A percentile compares a stretch with the other conserved stretches of the same genome.
phyloP scores from a whole-genome alignment of 345 rosid species.

The Brassica carinata region DNA sequence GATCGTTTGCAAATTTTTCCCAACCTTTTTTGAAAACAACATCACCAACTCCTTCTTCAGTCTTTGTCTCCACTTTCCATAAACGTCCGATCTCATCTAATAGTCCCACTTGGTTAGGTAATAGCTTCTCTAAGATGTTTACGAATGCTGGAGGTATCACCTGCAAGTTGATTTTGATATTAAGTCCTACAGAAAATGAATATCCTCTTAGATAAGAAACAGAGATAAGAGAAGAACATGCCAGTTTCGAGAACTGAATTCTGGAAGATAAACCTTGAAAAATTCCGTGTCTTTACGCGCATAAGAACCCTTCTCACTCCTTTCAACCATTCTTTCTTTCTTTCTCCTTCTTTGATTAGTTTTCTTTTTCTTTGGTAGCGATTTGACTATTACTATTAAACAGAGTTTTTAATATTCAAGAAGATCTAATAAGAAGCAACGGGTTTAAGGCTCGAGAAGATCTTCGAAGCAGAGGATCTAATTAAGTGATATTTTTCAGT shows the following conservation, averaged over 20 bases:
- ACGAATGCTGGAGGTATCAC: constrained; percentile 39
- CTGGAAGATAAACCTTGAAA: constrained; percentile 40
- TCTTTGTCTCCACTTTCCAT: constrained; percentile 24
- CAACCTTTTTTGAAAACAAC: constrained; percentile 33
- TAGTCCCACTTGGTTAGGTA: constrained; percentile 24
- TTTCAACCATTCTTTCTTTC: constrained; percentile 24
- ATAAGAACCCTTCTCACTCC: not conserved
- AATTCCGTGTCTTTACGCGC: constrained; percentile 11
- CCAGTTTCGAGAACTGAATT: constrained; percentile 29
- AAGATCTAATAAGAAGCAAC: not conserved
- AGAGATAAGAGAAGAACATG: constrained; percentile 7
- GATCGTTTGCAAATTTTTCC: constrained; percentile 23
- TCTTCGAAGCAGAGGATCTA: not conserved
- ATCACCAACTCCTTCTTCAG: constrained; percentile 16
- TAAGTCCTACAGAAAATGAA: not conserved
- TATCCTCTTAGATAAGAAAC: not conserved
- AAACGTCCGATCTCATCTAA: constrained; percentile 29
- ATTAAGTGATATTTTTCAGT: not conserved
- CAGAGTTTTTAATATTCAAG: not conserved
- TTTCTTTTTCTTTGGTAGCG: not conserved
- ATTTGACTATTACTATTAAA: not conserved
- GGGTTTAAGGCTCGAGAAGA: not conserved
- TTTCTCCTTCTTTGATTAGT: not conserved
- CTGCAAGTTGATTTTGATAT: not conserved
- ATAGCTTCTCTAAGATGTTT: constrained; percentile 22